Evolutionary conservation across 225 moss, liverwort and hornwort genomes (phyloP).

Genomic region (Physcomitrellopsis africana): DNA sequence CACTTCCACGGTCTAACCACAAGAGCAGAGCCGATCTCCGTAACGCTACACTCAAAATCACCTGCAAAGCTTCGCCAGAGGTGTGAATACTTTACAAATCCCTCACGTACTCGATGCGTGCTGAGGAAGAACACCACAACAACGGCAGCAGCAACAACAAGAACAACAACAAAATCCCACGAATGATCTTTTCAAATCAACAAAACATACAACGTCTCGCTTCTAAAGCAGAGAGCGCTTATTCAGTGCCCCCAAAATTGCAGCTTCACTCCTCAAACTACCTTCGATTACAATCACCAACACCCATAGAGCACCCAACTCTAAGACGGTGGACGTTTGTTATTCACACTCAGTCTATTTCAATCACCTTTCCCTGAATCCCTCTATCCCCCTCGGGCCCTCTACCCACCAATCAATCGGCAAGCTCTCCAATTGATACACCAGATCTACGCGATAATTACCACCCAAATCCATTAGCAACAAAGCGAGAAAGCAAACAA

Average conservation of each 20-base stretch:
- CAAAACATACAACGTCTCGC: not conserved
- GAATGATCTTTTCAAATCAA: not conserved
- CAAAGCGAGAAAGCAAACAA: not conserved
- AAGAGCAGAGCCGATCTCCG: not conserved
- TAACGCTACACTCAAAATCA: not conserved
- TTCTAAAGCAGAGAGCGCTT: not conserved
- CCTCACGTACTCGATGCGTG: not conserved
- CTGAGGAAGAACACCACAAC: not conserved
- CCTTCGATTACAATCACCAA: not conserved
- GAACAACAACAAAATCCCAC: not conserved
- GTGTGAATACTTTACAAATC: not conserved
- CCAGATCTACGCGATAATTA: not conserved
- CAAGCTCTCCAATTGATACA: constrained; percentile 16
- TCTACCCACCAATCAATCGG: not conserved
- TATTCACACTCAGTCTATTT: not conserved
- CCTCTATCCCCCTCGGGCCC: not conserved
- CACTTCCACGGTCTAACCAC: constrained; percentile 7
- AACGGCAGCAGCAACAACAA: no score
- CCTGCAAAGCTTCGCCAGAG: constrained; percentile 11
- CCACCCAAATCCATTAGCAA: not conserved
- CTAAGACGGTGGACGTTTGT: constrained; percentile 5
- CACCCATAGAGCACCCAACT: not conserved
- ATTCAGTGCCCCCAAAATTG: not conserved
- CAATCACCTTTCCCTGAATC: not conserved
- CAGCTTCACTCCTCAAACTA: not conserved